phyloP scores from a whole-genome alignment of 163 green algal genomes.

The Scenedesmus sp. region DNA sequence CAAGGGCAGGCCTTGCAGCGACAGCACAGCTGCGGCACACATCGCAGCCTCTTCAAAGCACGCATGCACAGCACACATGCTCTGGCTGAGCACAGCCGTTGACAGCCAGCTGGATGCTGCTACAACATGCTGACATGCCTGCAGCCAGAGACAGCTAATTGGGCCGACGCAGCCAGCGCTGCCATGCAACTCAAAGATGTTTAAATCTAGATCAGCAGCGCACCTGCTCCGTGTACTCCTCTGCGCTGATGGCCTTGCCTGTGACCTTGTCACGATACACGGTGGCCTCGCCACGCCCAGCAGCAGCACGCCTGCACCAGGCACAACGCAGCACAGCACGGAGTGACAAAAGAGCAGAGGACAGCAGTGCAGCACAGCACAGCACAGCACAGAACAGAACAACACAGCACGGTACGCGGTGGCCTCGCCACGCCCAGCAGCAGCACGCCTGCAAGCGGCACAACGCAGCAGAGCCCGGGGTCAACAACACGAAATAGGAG shows the following conservation, averaged over 20 bases:
- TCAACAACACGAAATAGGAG: background rate
- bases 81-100: too few relatives aligned
- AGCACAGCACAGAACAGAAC: background rate
- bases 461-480: background rate
- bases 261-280: constrained; percentile 82
- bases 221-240: constrained; percentile 71
- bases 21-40: too few relatives aligned
- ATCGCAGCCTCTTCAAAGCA: too few relatives aligned
- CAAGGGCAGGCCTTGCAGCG: too few relatives aligned
- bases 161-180: too few relatives aligned
- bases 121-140: too few relatives aligned
- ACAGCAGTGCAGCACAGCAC: background rate
- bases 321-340: background rate
- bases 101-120: too few relatives aligned
- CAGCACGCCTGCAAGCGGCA: constrained; percentile 47
- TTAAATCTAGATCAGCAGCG: background rate
- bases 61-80: too few relatives aligned
- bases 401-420: constrained; percentile 78
- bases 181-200: too few relatives aligned
- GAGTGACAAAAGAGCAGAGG: too few relatives aligned
- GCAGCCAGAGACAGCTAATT: too few relatives aligned
- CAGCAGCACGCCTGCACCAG: constrained; percentile 52
- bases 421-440: constrained; percentile 65
- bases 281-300: constrained; percentile 74
- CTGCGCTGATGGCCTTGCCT: constrained; percentile 67